Percentiles rank a stretch among this genome's conserved stretches.
Evolutionary conservation across 495 filamentous ascomycete genomes (phyloP).

Genomic region (Acidiella bohemica): DNA sequence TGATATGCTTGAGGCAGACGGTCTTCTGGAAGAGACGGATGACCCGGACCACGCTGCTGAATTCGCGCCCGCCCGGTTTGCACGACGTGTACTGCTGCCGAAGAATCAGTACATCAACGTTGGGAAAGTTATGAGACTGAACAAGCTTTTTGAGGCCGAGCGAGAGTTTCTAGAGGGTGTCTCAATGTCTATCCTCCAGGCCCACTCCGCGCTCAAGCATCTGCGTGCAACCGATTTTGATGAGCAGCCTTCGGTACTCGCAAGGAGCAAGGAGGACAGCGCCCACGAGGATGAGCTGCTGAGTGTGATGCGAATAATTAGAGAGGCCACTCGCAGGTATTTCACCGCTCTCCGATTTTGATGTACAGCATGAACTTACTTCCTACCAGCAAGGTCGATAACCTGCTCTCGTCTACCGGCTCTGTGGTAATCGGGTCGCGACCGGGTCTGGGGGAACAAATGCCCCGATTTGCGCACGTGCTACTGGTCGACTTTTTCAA

Average conservation of each 20-base stretch:
- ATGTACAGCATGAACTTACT: too few species aligned
- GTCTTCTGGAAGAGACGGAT: neutral
- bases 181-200: neutral
- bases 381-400: too few species aligned
- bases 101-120: neutral
- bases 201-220: neutral
- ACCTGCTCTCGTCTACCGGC: too few species aligned
- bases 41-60: neutral
- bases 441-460: neutral
- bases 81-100: neutral
- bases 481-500: neutral
- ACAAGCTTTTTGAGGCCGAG: neutral
- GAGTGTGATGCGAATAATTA: too few species aligned
- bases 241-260: too few species aligned
- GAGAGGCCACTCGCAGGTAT: too few species aligned
- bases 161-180: neutral
- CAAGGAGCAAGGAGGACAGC: too few species aligned
- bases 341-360: too few species aligned
- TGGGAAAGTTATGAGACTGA: neutral
- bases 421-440: too few species aligned
- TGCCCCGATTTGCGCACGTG: neutral
- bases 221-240: too few species aligned
- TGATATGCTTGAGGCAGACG: neutral
- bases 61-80: neutral
- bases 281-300: too few species aligned